Evolutionary conservation across 805 yeast species (phyloP).

Genomic region (Peterozyma toletana): DNA sequence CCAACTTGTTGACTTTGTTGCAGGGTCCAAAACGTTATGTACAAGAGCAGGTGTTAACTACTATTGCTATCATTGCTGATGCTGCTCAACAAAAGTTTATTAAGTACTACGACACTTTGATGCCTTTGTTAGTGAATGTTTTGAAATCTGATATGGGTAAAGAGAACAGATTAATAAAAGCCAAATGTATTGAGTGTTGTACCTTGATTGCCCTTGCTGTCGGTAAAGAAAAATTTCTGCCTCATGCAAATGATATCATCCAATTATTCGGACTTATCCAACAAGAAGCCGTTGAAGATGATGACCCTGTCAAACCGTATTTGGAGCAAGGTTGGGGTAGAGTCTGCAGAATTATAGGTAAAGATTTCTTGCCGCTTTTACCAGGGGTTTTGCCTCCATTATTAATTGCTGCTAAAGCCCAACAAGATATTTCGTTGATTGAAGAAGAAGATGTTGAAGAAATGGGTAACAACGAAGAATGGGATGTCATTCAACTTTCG

Average conservation of each 20-base stretch:
- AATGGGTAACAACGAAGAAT: conserved; percentile 77
- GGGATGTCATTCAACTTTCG: conserved; percentile 87
- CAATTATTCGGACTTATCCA: conserved; percentile 70
- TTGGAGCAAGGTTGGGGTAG: conserved; percentile 96
- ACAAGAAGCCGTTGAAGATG: conserved; percentile 48
- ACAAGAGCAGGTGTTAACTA: conserved; percentile 94
- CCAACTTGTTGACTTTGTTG: conserved; percentile 65
- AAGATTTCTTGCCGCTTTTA: conserved; percentile 77
- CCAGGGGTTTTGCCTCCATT: conserved; percentile 88
- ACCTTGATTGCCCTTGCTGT: conserved; percentile 93
- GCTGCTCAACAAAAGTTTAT: conserved; percentile 85
- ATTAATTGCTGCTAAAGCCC: conserved; percentile 75
- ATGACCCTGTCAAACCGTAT: conserved; percentile 83
- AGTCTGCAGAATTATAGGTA: conserved; percentile 78
- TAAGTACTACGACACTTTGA: conserved; percentile 88
- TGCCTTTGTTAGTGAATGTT: conserved; percentile 73
- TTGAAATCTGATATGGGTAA: conserved; percentile 71
- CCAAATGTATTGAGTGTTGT: conserved; percentile 93
- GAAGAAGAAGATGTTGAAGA: conserved; percentile 87
- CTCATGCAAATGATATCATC: conserved; percentile 68
- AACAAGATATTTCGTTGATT: conserved; percentile 81
- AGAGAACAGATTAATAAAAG: conserved; percentile 74
- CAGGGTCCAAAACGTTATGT: conserved; percentile 88
- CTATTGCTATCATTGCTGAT: conserved; percentile 95
- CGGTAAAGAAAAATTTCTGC: conserved; percentile 80